Base-by-base conservation (phyloP, 345 rosid genomes). In the Alliaria petiolata region DNA sequence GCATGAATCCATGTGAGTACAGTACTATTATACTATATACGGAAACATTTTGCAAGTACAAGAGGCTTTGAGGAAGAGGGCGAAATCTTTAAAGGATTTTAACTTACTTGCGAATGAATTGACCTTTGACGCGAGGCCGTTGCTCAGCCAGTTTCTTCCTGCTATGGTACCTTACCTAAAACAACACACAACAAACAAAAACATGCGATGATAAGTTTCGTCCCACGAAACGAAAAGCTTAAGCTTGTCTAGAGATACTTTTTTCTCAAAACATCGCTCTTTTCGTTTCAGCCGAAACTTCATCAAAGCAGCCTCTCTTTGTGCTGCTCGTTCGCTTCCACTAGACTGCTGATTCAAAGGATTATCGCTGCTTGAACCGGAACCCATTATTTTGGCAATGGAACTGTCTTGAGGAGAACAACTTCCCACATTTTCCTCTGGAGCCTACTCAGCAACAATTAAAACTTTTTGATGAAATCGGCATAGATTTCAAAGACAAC, bases 211-310 rank as follows among this genome's bases (percentile, higher is more conserved):
- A 13, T 59, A 26, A 65, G 13, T 62, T 69, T 53, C 12, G 20
- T 26, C 3, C 9, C 36, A 35, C 15, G 46, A 22, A 51, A 52
- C 15, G 28, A 1, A 67, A 74, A 68, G 34, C 35, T 68, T 26
- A 15, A 53, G 57, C 43, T 62, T 63, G 30, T 68, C 54, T 14
- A 8, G 45, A 45, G 35, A 25, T 87, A 89, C 93, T 90, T 77
- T 81, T 72, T 89, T 89, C 60, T 85, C 88, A 61, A 85, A 92
- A 78, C 93, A 86, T 79, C 90, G 70, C 58, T 92, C 93, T 79
- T 86, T 92, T 38, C 96, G 86, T 78, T 92, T 89, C 77, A 81
- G 85, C 1, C 88, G 85, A 73, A 92, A 92, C 76, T 89, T 92
- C 65, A 69, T 66, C 62, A 87, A 76, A 60, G 89, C 92, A 54